phyloP scores from a whole-genome alignment of 805 yeast genomes.

The Lipomyces mesembrius region DNA sequence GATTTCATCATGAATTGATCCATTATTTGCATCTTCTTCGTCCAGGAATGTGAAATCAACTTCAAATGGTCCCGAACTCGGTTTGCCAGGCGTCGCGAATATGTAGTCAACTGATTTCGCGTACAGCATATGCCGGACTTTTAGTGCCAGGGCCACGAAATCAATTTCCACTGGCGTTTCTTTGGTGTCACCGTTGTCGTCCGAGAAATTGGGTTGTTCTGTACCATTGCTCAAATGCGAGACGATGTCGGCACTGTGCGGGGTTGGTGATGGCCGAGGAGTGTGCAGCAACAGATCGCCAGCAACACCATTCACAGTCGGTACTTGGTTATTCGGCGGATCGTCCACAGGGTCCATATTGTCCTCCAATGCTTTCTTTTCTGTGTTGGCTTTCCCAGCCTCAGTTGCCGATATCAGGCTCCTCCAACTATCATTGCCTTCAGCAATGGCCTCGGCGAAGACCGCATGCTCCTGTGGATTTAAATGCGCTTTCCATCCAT shows the following conservation, averaged over 20 bases:
- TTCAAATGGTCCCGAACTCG: slow-evolving; percentile 33
- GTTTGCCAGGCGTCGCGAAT: slow-evolving; percentile 36
- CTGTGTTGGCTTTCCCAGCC: slow-evolving; percentile 9
- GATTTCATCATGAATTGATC: neutral
- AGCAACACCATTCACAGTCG: neutral
- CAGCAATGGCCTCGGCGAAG: slow-evolving; percentile 43
- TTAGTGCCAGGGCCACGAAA: slow-evolving; percentile 45
- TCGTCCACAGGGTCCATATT: neutral
- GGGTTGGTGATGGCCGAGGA: slow-evolving; percentile 19
- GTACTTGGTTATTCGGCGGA: neutral
- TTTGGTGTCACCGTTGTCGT: slow-evolving; percentile 3
- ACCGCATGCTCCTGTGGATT: slow-evolving; percentile 48
- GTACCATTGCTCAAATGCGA: neutral
- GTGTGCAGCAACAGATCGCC: slow-evolving; percentile 13
- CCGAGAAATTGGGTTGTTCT: neutral
- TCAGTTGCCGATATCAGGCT: slow-evolving; percentile 38
- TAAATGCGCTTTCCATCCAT: slow-evolving; percentile 47
- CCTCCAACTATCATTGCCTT: slow-evolving; percentile 45
- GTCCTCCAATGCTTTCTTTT: neutral
- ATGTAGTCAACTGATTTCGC: slow-evolving; percentile 44
- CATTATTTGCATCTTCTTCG: slow-evolving; percentile 22
- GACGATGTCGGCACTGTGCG: neutral
- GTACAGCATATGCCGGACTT: slow-evolving; percentile 50
- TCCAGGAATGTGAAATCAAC: slow-evolving; percentile 40
- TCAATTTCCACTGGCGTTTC: slow-evolving; percentile 39